Evolutionary conservation across 805 yeast genomes (phyloP).

Genomic region (Yarrowia hollandica): DNA sequence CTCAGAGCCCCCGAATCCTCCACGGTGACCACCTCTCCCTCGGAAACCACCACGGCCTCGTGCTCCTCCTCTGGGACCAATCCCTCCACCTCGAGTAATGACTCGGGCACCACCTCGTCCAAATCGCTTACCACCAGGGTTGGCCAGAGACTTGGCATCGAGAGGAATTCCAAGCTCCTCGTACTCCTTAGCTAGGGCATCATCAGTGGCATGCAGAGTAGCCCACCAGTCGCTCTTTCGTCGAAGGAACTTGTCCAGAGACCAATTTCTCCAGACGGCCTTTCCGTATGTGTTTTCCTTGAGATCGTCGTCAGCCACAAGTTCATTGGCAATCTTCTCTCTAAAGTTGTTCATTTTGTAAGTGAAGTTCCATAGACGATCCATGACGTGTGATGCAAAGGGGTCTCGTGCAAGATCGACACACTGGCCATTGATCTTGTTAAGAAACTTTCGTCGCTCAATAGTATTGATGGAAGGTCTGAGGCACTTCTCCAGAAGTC

Average conservation of each 20-base stretch:
- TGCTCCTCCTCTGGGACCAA: background rate
- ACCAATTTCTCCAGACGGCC: slow-evolving; percentile 95
- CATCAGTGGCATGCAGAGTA: slow-evolving; percentile 33
- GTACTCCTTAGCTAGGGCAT: slow-evolving; percentile 14
- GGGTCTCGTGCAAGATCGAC: slow-evolving; percentile 74
- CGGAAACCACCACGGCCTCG: slow-evolving; percentile 21
- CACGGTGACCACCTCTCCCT: slow-evolving; percentile 1
- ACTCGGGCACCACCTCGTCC: slow-evolving; percentile 26
- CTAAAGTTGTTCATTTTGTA: slow-evolving; percentile 76
- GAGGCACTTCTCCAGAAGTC: slow-evolving; percentile 72
- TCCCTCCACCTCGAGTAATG: slow-evolving; percentile 6
- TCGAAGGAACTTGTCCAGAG: slow-evolving; percentile 73
- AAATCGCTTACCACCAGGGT: slow-evolving; percentile 1
- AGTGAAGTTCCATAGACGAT: slow-evolving; percentile 78
- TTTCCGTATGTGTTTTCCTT: slow-evolving; percentile 87
- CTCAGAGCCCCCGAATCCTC: background rate
- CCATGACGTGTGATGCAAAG: slow-evolving; percentile 89
- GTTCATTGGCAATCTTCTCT: slow-evolving; percentile 76
- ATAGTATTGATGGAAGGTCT: slow-evolving; percentile 50
- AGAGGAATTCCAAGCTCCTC: slow-evolving; percentile 21
- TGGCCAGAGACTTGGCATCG: slow-evolving; percentile 23
- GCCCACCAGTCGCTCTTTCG: slow-evolving; percentile 82
- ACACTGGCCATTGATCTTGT: slow-evolving; percentile 56
- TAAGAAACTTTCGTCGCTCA: slow-evolving; percentile 66
- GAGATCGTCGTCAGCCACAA: slow-evolving; percentile 57